Evolutionary conservation across 2,329 filamentous ascomycete genomes (phyloP), one percentile per base, ranked within the genome.

Genomic region (Dactylellina cionopaga): DNA sequence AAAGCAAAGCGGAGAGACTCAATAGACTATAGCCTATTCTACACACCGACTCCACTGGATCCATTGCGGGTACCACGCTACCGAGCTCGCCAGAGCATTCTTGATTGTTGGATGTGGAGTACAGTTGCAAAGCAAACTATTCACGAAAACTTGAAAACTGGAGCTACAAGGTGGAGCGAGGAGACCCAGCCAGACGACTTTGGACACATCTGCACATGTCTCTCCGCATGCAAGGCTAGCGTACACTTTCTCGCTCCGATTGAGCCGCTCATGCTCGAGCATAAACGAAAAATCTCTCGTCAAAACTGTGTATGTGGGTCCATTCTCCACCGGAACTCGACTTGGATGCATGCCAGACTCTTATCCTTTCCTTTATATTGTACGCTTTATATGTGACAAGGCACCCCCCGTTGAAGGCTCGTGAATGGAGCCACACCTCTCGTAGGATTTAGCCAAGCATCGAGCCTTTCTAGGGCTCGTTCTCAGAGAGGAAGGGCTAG

Each of bases 201-300:
- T 39, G 51, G 11, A 25, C 10, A 15, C 22, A 15, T 22, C 17
- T 3, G 10, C 15, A 49, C 51, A 66, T 66, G 62, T n/a, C n/a
- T n/a, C n/a, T n/a, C n/a, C n/a, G n/a, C 43, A 55, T 47, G 54
- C 58, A 66, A 41, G 62, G 62, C 62, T 66, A 66, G 37, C 54
- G 24, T 43, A 58, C 51, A 41, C 62, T 25, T 66, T 56, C 51
- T 66, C 51, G 46, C 54, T 66, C 62, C 62, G 62, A 66, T 47
- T 31, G 62, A 66, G 62, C 62, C 62, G 51, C 62, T 66, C 58
- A 52, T 56, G 51, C 56, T 58, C 62, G 43, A 43, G 51, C 62
- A 66, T 33, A 43, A 46, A 66, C 29, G 41, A 66, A 41, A 66
- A 66, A 66, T 66, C 22, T 56, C 62, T 66, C 41, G 62, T 66